Conservation (phyloP, 2,329 filamentous ascomycete genomes). For the Mycosphaerella arachidis region DNA sequence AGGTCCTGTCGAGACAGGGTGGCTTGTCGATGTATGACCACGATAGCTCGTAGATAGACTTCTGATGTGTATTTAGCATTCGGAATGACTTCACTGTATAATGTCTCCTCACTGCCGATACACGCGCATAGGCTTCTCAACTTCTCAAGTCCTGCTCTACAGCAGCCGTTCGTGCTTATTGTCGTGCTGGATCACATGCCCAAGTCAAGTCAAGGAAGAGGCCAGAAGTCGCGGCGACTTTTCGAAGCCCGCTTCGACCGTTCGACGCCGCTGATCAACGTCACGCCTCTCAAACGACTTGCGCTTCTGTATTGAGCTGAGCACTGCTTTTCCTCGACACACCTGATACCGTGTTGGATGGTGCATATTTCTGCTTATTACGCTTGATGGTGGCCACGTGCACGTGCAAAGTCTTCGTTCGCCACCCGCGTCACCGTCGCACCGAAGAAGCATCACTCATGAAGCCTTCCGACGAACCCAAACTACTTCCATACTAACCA, state of each 20-base stretch:
- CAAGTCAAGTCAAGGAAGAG: too few species aligned
- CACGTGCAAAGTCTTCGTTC: background rate
- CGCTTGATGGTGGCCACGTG: background rate
- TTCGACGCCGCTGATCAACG: background rate
- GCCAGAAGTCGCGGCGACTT: too few species aligned
- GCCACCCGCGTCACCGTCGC: background rate
- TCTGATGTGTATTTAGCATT: background rate
- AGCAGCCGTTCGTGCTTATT: background rate
- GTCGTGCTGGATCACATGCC: background rate
- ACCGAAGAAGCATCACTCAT: background rate
- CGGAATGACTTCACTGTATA: background rate
- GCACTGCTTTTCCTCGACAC: background rate
- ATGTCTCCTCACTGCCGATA: too few species aligned
- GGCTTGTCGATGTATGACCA: conserved; percentile 8
- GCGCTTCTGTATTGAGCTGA: too few species aligned
- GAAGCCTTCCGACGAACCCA: background rate
- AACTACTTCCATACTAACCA: background rate
- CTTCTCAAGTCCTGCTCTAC: too few species aligned
- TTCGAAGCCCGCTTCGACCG: background rate
- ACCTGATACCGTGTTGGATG: background rate
- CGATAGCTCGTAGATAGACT: conserved; percentile 11
- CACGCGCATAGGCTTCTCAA: too few species aligned
- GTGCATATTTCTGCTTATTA: background rate
- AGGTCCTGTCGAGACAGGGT: conserved; percentile 4
- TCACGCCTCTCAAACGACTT: background rate